A percentile compares a stretch with the other conserved stretches of the same genome.
These are phyloP conservation scores for Aegilops tauschii DNA, from an alignment of 176 grass and related monocot species.

Conservation along the genomic window DNA sequence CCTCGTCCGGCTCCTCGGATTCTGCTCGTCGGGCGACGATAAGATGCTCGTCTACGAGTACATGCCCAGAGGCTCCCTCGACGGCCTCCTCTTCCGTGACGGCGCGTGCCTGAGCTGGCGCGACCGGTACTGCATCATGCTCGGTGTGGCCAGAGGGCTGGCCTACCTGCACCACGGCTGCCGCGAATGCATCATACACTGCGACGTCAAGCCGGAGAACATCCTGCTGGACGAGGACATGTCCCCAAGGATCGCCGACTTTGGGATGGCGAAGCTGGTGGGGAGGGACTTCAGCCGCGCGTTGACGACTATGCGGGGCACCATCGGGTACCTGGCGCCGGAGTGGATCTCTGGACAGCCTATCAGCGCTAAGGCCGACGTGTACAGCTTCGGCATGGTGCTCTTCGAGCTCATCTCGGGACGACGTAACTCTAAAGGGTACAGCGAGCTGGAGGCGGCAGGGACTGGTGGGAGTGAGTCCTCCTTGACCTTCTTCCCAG, in stretches of 20 bases:
- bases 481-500: background rate
- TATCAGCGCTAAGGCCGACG: too few species aligned
- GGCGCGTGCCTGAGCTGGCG: background rate
- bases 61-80: background rate
- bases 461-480: background rate
- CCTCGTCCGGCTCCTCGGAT: too few species aligned
- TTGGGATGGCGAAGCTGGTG: too few species aligned
- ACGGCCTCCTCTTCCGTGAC: background rate
- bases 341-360: too few species aligned
- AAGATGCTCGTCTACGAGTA: background rate
- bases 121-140: background rate
- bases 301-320: too few species aligned
- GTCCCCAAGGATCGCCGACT: too few species aligned
- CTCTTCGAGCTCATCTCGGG: too few species aligned
- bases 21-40: background rate
- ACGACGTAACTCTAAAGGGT: too few species aligned
- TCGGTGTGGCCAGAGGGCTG: background rate
- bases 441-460: background rate
- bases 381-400: too few species aligned
- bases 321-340: too few species aligned
- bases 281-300: too few species aligned
- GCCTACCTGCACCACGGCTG: background rate
- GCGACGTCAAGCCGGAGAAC: constrained; percentile 54
- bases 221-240: constrained; percentile 31
- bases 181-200: constrained; percentile 52